Evolutionary conservation across 164 flowering plant species (phyloP).

Genomic region (Cinnamomum chago): DNA sequence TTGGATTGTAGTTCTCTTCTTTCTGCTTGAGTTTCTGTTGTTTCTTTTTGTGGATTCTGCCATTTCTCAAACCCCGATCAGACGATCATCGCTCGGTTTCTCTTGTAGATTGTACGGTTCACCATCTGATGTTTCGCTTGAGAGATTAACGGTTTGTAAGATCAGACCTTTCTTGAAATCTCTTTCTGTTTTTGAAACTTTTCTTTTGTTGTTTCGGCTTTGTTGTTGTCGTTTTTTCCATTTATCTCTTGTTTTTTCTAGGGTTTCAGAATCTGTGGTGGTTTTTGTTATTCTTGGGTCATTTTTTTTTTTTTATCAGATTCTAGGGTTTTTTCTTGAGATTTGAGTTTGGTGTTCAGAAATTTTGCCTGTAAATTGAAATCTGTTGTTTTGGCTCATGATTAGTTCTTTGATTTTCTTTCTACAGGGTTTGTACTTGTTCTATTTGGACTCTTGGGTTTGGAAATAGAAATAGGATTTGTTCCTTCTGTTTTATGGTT

Average conservation of each 20-base stretch:
- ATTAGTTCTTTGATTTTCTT: conserved; percentile 1
- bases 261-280: not conserved
- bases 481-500: not conserved
- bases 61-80: too few relatives aligned
- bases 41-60: not conserved
- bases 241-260: not conserved
- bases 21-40: not conserved
- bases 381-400: not conserved
- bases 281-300: not conserved
- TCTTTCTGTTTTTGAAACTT: not conserved
- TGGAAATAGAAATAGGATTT: not conserved
- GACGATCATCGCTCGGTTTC: too few relatives aligned
- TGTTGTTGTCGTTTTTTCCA: not conserved
- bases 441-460: not conserved
- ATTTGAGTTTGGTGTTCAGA: not conserved
- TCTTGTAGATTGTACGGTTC: too few relatives aligned
- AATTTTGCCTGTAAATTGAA: not conserved
- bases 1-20: not conserved
- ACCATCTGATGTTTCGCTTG: not conserved
- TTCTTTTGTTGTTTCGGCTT: not conserved
- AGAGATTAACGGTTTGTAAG: not conserved
- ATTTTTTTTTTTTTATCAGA: not conserved
- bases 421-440: not conserved
- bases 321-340: not conserved
- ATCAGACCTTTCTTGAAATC: not conserved